Percentiles rank a stretch among this genome's conserved stretches.
Conservation (phyloP, 345 rosid genomes). For the Dipteronia sinensis region DNA sequence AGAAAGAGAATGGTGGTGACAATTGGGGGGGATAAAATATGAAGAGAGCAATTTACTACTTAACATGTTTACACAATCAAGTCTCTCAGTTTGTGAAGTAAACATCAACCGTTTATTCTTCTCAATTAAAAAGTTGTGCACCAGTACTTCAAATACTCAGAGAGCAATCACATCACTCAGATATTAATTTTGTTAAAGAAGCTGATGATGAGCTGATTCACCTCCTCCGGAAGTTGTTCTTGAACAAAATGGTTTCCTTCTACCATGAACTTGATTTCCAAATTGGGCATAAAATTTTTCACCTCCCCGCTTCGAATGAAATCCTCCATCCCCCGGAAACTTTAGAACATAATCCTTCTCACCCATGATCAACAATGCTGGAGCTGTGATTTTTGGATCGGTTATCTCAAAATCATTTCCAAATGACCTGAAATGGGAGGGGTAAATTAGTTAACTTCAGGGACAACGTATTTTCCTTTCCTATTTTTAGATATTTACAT, state of each 20-base stretch:
- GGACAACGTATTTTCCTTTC: not conserved
- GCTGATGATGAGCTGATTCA: constrained; percentile 34
- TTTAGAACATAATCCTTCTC: constrained; percentile 40
- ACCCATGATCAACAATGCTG: constrained; percentile 39
- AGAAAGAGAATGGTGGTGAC: no score
- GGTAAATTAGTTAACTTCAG: not conserved
- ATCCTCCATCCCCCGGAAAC: constrained; percentile 32
- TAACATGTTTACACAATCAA: no score
- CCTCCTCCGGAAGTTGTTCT: constrained; percentile 37
- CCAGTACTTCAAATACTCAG: not conserved
- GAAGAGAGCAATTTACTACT: no score
- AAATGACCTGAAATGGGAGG: constrained; percentile 17
- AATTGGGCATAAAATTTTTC: constrained; percentile 38
- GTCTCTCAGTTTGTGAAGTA: no score
- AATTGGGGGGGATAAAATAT: no score
- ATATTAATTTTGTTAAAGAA: constrained; percentile 33
- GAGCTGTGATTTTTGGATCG: constrained; percentile 35
- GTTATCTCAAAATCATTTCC: constrained; percentile 14
- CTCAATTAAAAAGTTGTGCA: not conserved
- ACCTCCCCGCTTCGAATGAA: constrained; percentile 33
- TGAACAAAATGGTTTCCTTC: constrained; percentile 48
- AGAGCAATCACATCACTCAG: constrained; percentile 4
- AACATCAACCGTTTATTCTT: not conserved
- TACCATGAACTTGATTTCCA: constrained; percentile 30
- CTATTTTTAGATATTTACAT: not conserved